Percentiles rank a stretch among this genome's conserved stretches.
These are phyloP conservation scores for Cryptosporidium muris DNA, from an alignment of 169 alveolate genomes.

Conservation along the genomic window DNA sequence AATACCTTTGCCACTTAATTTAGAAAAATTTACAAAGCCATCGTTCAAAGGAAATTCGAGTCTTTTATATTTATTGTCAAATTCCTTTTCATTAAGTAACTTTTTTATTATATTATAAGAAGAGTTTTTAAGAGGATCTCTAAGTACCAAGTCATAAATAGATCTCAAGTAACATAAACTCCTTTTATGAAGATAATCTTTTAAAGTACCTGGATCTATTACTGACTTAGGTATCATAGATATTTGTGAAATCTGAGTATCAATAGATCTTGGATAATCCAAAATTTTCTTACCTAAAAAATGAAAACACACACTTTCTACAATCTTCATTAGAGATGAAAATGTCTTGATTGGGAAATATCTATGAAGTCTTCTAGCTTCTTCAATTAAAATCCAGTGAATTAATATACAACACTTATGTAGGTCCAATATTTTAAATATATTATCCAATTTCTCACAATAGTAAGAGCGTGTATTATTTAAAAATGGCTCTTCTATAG, in stretches of 20 bases:
- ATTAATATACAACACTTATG: slow-evolving; percentile 40
- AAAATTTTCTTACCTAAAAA: slow-evolving; percentile 29
- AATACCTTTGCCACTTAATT: neutral
- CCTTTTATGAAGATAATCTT: slow-evolving; percentile 21
- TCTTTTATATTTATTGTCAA: neutral
- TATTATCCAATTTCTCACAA: slow-evolving; percentile 9
- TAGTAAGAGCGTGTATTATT: slow-evolving; percentile 30
- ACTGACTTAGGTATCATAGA: neutral
- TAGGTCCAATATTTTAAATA: slow-evolving; percentile 31
- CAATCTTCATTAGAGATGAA: slow-evolving; percentile 12
- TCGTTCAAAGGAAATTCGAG: slow-evolving; percentile 34
- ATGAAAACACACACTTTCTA: slow-evolving; percentile 32
- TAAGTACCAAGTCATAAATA: slow-evolving; percentile 20
- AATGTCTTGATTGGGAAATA: slow-evolving; percentile 38
- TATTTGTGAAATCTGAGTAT: neutral
- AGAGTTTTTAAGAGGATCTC: slow-evolving; percentile 25
- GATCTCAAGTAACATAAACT: slow-evolving; percentile 44
- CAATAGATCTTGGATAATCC: neutral
- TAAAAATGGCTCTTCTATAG: slow-evolving; percentile 50
- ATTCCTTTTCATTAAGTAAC: slow-evolving; percentile 3
- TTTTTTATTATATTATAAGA: slow-evolving; percentile 38
- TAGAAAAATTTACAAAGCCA: slow-evolving; percentile 14
- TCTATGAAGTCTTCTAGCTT: slow-evolving; percentile 23
- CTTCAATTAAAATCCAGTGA: slow-evolving; percentile 32
- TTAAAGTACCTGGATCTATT: slow-evolving; percentile 20